These are phyloP conservation scores for Pythium dissotocum DNA, from an alignment of 352 stramenopile species.

Conservation along the genomic window DNA sequence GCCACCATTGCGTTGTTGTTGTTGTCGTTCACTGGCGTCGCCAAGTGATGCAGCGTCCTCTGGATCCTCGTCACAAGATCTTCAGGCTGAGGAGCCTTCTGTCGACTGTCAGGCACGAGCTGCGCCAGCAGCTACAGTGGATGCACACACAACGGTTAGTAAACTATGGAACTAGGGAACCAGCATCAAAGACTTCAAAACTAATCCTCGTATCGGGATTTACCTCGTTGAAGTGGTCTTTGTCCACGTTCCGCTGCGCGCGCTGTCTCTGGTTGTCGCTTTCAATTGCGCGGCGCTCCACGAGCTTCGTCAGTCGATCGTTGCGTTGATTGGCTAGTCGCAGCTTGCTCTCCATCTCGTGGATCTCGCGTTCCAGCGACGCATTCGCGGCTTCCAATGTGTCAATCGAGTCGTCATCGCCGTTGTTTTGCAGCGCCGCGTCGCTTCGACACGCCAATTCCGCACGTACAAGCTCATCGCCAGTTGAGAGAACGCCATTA, in stretches of 20 bases:
- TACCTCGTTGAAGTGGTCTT: constrained; percentile 32
- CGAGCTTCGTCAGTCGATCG: constrained; percentile 29
- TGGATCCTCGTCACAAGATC: constrained; percentile 22
- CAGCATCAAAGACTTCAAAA: no score
- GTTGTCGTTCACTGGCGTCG: constrained; percentile 3
- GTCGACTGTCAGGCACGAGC: background rate
- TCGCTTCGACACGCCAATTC: constrained; percentile 29
- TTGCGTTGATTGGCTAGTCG: constrained; percentile 30
- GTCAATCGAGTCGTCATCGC: constrained; percentile 34
- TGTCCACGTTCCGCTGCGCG: constrained; percentile 13
- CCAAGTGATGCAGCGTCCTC: constrained; percentile 22
- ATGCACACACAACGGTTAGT: background rate
- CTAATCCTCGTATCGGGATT: background rate
- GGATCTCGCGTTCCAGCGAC: constrained; percentile 33
- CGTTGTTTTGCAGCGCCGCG: constrained; percentile 4
- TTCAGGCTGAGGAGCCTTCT: background rate
- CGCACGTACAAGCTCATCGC: constrained; percentile 25
- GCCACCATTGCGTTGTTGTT: background rate
- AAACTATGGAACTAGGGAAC: no score
- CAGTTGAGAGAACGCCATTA: constrained; percentile 17
- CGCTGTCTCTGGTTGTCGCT: constrained; percentile 16
- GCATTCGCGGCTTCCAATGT: constrained; percentile 24
- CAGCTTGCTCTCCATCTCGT: constrained; percentile 32
- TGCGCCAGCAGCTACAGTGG: constrained; percentile 14
- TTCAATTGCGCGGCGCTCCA: constrained; percentile 25